Evolutionary conservation across 2,329 filamentous ascomycete genomes (phyloP).

Genomic region (Penicillium aurantiogriseum): DNA sequence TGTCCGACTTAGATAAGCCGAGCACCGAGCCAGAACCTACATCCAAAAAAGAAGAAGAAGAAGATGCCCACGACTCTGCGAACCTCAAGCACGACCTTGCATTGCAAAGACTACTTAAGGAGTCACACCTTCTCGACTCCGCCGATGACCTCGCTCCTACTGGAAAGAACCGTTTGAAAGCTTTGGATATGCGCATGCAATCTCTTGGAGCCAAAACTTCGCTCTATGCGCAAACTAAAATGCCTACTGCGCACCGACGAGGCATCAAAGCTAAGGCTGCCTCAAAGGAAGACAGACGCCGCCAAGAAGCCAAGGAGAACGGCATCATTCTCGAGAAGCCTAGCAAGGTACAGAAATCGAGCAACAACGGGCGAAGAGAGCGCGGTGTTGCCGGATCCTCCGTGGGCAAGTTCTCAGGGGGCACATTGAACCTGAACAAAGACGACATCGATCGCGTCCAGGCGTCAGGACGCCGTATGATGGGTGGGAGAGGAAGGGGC

Average conservation of each 20-base stretch:
- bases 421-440: slow-evolving; percentile 74
- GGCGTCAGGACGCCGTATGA: slow-evolving; percentile 12
- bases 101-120: slow-evolving; percentile 82
- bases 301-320: slow-evolving; percentile 81
- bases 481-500: slow-evolving; percentile 21
- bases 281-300: slow-evolving; percentile 66
- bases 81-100: slow-evolving; percentile 90
- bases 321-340: slow-evolving; percentile 77
- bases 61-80: slow-evolving; percentile 60
- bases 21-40: slow-evolving; percentile 20
- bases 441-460: slow-evolving; percentile 59
- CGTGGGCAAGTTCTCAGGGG: slow-evolving; percentile 76
- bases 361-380: slow-evolving; percentile 48
- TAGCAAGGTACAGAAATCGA: slow-evolving; percentile 36
- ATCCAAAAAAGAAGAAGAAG: slow-evolving; percentile 41
- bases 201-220: slow-evolving; percentile 75
- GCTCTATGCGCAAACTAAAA: slow-evolving; percentile 74
- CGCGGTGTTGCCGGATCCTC: slow-evolving; percentile 70
- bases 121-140: slow-evolving; percentile 80
- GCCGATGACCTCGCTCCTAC: slow-evolving; percentile 55
- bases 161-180: slow-evolving; percentile 75
- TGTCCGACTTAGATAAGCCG: slow-evolving; percentile 32
- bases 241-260: slow-evolving; percentile 83
- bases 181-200: slow-evolving; percentile 79
- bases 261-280: slow-evolving; percentile 72